Conservation (phyloP, 805 yeast genomes). For the Teunomyces gatunensis region DNA sequence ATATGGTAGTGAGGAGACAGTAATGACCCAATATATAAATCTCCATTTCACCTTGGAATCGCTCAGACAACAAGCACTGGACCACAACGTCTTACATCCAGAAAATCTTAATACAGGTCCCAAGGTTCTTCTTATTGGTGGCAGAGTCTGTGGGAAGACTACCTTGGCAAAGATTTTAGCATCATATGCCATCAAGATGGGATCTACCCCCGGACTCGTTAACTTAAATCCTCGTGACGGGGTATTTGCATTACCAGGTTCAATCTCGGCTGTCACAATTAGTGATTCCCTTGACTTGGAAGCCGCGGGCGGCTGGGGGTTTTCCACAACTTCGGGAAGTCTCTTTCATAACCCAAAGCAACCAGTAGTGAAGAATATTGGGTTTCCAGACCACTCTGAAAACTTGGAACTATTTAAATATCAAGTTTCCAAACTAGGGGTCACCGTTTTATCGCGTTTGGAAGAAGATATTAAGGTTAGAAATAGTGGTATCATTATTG, state of each 20-base stretch:
- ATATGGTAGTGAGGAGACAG: slow-evolving; percentile 69
- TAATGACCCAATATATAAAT: slow-evolving; percentile 61
- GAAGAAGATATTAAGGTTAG: slow-evolving; percentile 46
- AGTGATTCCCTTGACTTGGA: slow-evolving; percentile 80
- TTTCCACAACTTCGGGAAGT: slow-evolving; percentile 68
- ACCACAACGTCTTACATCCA: slow-evolving; percentile 16
- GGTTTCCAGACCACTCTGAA: slow-evolving; percentile 57
- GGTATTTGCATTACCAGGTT: slow-evolving; percentile 76
- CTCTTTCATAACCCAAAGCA: slow-evolving; percentile 80
- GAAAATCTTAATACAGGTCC: slow-evolving; percentile 44
- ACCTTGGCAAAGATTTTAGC: slow-evolving; percentile 64
- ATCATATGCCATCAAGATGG: slow-evolving; percentile 75
- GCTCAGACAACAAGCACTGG: slow-evolving; percentile 31
- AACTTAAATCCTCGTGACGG: slow-evolving; percentile 77
- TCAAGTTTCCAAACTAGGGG: slow-evolving; percentile 47
- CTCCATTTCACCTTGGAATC: slow-evolving; percentile 76
- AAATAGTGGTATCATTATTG: slow-evolving; percentile 63
- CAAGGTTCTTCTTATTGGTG: slow-evolving; percentile 72
- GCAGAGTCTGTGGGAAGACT: slow-evolving; percentile 74
- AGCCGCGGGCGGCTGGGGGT: slow-evolving; percentile 68
- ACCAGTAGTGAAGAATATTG: slow-evolving; percentile 81
- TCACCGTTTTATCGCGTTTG: slow-evolving; percentile 47
- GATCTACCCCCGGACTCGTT: slow-evolving; percentile 64
- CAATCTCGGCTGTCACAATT: slow-evolving; percentile 77
- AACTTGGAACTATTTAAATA: slow-evolving; percentile 57